These are phyloP conservation scores for Pestalotiopsis sp. DNA, from an alignment of 2,329 filamentous ascomycete species.

Conservation along the genomic window DNA sequence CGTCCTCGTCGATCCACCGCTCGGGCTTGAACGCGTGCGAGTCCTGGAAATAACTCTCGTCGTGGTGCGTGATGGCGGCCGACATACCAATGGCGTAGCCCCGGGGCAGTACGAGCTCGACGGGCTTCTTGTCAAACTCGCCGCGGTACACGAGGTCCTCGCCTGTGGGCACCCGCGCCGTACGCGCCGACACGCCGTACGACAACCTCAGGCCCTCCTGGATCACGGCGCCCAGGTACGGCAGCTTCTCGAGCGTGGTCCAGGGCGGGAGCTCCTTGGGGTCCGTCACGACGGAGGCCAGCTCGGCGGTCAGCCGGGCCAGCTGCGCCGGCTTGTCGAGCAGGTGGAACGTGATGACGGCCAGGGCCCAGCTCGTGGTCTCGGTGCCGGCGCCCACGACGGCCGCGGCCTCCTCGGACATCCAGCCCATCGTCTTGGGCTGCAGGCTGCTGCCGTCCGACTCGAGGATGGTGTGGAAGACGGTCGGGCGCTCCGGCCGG, in stretches of 20 bases:
- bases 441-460: conserved; percentile 15
- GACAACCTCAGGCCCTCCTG: conserved; percentile 26
- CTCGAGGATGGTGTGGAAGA: conserved; percentile 20
- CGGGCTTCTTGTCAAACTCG: conserved; percentile 14
- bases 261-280: conserved; percentile 19
- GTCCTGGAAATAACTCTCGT: conserved; percentile 21
- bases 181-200: conserved; percentile 21
- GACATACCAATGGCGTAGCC: conserved; percentile 24
- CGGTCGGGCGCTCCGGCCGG: conserved; percentile 19
- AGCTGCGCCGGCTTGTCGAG: conserved; percentile 24
- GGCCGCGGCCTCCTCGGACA: conserved; percentile 23
- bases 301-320: conserved; percentile 22
- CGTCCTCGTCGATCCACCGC: conserved; percentile 25
- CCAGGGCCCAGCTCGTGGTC: conserved; percentile 23
- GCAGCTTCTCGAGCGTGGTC: conserved; percentile 38
- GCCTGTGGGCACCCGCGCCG: conserved; percentile 17
- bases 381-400: conserved; percentile 22
- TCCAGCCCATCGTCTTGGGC: conserved; percentile 19
- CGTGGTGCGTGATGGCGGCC: conserved; percentile 22
- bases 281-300: conserved; percentile 18
- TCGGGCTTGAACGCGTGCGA: conserved; percentile 23
- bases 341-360: conserved; percentile 28
- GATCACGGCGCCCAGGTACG: conserved; percentile 34
- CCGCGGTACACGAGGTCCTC: conserved; percentile 25
- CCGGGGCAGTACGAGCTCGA: conserved; percentile 20